Evolutionary conservation across 1,284 basidiomycete genomes (phyloP).

Genomic region (Inonotus hispidus): DNA sequence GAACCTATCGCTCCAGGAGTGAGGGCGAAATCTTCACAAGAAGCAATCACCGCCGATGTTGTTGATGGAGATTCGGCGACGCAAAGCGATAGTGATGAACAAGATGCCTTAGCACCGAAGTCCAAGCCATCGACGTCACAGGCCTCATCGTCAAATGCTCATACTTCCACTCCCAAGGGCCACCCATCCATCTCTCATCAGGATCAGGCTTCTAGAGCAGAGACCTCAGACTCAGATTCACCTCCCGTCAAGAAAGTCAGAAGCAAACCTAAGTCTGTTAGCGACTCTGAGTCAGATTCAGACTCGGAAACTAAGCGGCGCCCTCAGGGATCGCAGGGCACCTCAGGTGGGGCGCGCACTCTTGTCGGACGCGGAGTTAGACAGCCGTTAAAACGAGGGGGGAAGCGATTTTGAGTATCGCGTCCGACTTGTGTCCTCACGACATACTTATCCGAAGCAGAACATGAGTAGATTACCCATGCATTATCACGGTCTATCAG

Average conservation of each 20-base stretch:
- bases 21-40: neutral
- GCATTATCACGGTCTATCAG: too few species aligned
- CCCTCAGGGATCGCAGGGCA: conserved; percentile 31
- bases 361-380: conserved; percentile 45
- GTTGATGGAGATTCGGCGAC: conserved; percentile 16
- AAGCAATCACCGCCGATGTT: neutral
- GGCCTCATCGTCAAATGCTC: neutral
- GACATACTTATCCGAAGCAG: too few species aligned
- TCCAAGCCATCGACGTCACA: neutral
- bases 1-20: conserved; percentile 3
- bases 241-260: conserved; percentile 8
- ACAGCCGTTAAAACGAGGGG: conserved; percentile 69
- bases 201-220: neutral
- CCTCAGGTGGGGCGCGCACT: conserved; percentile 30
- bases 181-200: neutral
- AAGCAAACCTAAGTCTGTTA: neutral
- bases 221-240: conserved; percentile 10
- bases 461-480: too few species aligned
- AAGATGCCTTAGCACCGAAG: conserved; percentile 5
- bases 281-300: conserved; percentile 13
- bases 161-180: neutral
- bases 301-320: conserved; percentile 1
- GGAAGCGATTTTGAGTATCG: conserved; percentile 53
- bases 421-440: neutral
- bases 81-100: conserved; percentile 18